Conservation (phyloP, 108 stramenopile species). For the Fragilaria radians region DNA sequence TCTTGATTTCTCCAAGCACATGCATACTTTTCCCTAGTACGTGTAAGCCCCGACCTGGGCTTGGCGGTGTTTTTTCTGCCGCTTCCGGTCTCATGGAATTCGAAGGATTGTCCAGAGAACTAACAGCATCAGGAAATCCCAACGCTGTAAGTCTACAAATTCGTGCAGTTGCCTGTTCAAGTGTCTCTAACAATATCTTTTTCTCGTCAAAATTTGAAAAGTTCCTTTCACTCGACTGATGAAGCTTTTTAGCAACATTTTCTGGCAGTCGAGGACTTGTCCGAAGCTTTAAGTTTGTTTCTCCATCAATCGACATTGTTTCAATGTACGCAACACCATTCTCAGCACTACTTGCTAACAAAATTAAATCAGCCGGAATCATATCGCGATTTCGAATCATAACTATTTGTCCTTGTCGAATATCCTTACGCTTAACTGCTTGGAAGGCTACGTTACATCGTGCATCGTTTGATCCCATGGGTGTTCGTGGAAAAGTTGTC, state of each 20-base stretch:
- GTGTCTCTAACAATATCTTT: constrained; percentile 32
- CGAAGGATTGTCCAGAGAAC: constrained; percentile 44
- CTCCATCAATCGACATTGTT: constrained; percentile 95
- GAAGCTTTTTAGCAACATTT: constrained; percentile 11
- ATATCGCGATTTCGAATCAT: constrained; percentile 87
- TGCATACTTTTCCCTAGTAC: not conserved
- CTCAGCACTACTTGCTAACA: constrained; percentile 80
- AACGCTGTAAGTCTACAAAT: constrained; percentile 60
- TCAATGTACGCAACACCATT: constrained; percentile 88
- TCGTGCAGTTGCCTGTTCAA: constrained; percentile 58
- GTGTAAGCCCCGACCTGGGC: not conserved
- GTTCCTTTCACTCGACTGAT: not conserved
- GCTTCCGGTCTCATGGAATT: constrained; percentile 22
- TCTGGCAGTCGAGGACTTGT: constrained; percentile 58
- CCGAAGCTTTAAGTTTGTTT: constrained; percentile 94
- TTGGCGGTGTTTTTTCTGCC: constrained; percentile 1
- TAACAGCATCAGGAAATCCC: constrained; percentile 50
- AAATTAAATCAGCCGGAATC: constrained; percentile 91
- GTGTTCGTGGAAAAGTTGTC: not conserved
- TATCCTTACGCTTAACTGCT: constrained; percentile 59
- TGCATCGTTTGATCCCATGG: not conserved
- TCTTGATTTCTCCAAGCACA: no score
- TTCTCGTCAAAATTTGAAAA: not conserved
- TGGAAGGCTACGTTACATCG: constrained; percentile 54
- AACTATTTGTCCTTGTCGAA: constrained; percentile 87